Conservation (phyloP, 768 basidiomycete genomes). For the Baorangia bicolor region DNA sequence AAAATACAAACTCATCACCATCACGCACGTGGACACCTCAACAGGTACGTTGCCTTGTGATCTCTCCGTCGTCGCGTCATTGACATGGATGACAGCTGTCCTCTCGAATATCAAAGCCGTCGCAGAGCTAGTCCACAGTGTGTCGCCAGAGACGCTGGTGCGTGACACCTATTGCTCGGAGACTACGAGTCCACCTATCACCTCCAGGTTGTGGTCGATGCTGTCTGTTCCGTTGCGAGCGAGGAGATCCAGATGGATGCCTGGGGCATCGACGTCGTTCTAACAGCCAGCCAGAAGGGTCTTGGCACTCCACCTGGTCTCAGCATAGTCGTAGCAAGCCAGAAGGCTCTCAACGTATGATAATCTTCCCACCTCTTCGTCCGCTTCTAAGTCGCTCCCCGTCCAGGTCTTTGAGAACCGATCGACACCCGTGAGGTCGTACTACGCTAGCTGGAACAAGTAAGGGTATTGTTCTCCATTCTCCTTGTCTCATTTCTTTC, state of each 20-base stretch:
- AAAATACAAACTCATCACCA: constrained; percentile 85
- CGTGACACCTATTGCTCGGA: constrained; percentile 8
- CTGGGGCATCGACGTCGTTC: constrained; percentile 89
- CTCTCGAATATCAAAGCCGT: constrained; percentile 81
- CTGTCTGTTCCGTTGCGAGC: constrained; percentile 94
- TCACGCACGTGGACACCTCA: constrained; percentile 96
- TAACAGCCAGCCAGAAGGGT: constrained; percentile 89
- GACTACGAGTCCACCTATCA: neutral
- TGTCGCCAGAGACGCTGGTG: constrained; percentile 86
- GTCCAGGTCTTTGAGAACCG: constrained; percentile 15
- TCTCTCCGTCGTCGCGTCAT: neutral
- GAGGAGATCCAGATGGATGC: constrained; percentile 94
- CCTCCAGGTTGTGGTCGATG: constrained; percentile 75
- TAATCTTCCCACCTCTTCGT: neutral
- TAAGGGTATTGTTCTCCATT: constrained; percentile 28
- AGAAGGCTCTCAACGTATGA: constrained; percentile 67
- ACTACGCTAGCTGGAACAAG: constrained; percentile 92
- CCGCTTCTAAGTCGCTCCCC: neutral
- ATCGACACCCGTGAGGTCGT: constrained; percentile 60
- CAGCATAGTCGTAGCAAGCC: constrained; percentile 79
- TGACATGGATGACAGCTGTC: constrained; percentile 51
- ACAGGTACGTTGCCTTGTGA: constrained; percentile 46
- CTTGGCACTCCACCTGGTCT: constrained; percentile 92
- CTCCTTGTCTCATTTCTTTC: neutral
- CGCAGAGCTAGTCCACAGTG: constrained; percentile 63